phyloP scores from a whole-genome alignment of 257 asterid genomes.

The Solanum sitiens region DNA sequence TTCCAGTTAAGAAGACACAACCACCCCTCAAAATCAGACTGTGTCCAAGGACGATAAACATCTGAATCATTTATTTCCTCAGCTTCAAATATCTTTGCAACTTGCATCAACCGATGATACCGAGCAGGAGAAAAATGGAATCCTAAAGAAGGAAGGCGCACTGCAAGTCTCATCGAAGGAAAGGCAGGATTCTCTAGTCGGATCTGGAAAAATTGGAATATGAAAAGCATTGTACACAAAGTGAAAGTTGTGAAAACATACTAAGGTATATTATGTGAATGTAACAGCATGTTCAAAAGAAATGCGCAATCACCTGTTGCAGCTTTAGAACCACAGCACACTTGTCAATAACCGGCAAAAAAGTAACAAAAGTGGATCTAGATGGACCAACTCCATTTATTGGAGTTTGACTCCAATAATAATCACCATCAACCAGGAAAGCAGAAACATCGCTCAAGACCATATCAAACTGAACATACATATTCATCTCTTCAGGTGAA shows the following conservation, averaged over 20 bases:
- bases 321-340: slow-evolving; percentile 88
- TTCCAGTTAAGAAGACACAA: slow-evolving; percentile 63
- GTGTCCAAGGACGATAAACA: slow-evolving; percentile 68
- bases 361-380: slow-evolving; percentile 29
- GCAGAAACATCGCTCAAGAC: slow-evolving; percentile 91
- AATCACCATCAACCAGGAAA: slow-evolving; percentile 92
- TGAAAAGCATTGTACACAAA: not conserved
- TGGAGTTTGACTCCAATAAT: slow-evolving; percentile 56
- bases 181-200: slow-evolving; percentile 59
- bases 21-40: slow-evolving; percentile 94
- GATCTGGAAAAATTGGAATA: slow-evolving; percentile 46
- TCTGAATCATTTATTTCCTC: slow-evolving; percentile 33
- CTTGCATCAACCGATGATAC: slow-evolving; percentile 92
- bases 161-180: slow-evolving; percentile 77
- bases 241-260: not conserved
- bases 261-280: not conserved
- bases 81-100: slow-evolving; percentile 65
- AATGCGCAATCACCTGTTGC: slow-evolving; percentile 61
- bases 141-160: slow-evolving; percentile 81
- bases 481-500: slow-evolving; percentile 65
- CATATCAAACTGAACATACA: slow-evolving; percentile 86
- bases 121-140: slow-evolving; percentile 96
- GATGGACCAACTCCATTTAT: slow-evolving; percentile 26
- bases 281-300: slow-evolving; percentile 1
- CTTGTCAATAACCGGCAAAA: slow-evolving; percentile 79